phyloP scores from a whole-genome alignment of 2,329 filamentous ascomycete genomes.

The Cladosporium sp. region DNA sequence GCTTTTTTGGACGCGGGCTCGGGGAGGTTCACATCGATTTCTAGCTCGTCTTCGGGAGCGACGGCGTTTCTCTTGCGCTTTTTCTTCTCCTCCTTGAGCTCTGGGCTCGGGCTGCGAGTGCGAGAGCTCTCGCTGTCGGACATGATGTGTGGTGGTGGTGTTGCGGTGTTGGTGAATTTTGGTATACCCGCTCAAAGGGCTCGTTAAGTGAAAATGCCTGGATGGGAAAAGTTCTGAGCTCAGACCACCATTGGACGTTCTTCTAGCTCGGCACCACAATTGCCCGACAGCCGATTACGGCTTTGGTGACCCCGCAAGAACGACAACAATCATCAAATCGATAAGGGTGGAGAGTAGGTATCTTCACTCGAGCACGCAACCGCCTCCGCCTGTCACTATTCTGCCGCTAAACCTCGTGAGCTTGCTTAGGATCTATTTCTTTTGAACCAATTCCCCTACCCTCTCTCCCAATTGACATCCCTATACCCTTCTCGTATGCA shows the following conservation, averaged over 20 bases:
- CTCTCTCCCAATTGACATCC: background rate
- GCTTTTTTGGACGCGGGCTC: slow-evolving; percentile 95
- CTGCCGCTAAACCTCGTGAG: background rate
- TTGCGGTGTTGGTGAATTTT: too few relatives aligned
- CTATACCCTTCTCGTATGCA: background rate
- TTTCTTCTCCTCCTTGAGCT: slow-evolving; percentile 33
- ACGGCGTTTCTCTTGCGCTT: slow-evolving; percentile 64
- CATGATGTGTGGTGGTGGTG: background rate
- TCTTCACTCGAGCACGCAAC: background rate
- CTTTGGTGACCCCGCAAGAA: background rate
- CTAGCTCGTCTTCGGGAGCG: slow-evolving; percentile 56
- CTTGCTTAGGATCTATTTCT: background rate
- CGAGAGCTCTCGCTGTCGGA: slow-evolving; percentile 11
- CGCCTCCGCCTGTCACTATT: background rate
- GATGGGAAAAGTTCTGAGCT: background rate
- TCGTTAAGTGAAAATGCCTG: background rate
- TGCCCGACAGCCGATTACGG: background rate
- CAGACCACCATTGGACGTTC: background rate
- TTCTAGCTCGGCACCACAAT: background rate
- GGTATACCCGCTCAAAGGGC: background rate
- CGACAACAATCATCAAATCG: background rate
- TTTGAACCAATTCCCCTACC: background rate
- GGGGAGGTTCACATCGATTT: slow-evolving; percentile 83
- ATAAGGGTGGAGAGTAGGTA: too few relatives aligned
- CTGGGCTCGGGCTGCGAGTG: slow-evolving; percentile 4